Evolutionary conservation across 768 basidiomycete species (phyloP).

Genomic region (Mycena maculata): DNA sequence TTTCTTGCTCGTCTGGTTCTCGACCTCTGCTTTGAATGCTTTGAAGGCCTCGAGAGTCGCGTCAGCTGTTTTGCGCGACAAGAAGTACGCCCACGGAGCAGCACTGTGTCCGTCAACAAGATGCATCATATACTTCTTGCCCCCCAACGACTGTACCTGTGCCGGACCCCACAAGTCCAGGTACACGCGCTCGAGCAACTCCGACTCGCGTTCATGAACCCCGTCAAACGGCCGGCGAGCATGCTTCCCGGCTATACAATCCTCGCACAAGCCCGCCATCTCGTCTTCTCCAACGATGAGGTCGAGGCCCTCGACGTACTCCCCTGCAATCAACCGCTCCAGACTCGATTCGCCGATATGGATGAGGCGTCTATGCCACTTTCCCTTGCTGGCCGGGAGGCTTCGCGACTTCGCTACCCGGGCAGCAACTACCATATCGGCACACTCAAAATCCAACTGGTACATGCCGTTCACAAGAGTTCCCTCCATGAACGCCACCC

Average conservation of each 20-base stretch:
- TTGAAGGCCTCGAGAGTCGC: slow-evolving; percentile 9
- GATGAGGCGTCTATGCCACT: slow-evolving; percentile 8
- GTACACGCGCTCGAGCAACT: slow-evolving; percentile 11
- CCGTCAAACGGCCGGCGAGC: no score
- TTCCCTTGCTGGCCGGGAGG: background rate
- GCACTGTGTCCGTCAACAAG: slow-evolving; percentile 9
- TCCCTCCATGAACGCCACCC: background rate
- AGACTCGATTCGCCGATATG: background rate
- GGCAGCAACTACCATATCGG: background rate
- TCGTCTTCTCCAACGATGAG: no score
- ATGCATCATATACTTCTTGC: background rate
- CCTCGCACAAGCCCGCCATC: no score
- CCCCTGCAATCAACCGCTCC: background rate
- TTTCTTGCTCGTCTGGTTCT: slow-evolving; percentile 10
- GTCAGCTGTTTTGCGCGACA: slow-evolving; percentile 1
- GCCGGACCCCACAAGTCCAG: slow-evolving; percentile 23
- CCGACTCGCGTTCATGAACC: slow-evolving; percentile 9
- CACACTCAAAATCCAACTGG: background rate
- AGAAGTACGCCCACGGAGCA: slow-evolving; percentile 3
- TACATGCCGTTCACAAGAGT: background rate
- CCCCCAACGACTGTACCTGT: background rate
- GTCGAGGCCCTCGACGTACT: no score
- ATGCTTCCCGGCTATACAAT: no score
- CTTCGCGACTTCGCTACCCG: background rate
- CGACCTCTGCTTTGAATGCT: background rate